phyloP scores from a whole-genome alignment of 2,329 filamentous ascomycete species.

The Cladosporium sp. region DNA sequence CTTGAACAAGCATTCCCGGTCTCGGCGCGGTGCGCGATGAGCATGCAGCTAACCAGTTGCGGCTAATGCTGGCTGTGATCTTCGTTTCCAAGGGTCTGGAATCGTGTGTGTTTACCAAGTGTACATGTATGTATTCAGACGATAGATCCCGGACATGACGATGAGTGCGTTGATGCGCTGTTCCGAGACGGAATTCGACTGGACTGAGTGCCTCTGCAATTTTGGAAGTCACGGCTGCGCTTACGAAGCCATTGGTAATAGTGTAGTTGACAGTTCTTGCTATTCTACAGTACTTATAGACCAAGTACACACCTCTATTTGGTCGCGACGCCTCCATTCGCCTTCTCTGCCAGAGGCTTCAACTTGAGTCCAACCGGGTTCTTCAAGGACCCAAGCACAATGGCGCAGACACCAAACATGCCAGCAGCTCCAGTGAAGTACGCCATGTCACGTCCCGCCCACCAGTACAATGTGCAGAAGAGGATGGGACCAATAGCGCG shows the following conservation, averaged over 20 bases:
- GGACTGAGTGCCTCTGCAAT: not conserved
- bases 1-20: not conserved
- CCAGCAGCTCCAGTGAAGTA: conserved; percentile 79
- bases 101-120: not conserved
- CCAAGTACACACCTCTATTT: not conserved
- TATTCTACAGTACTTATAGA: not conserved
- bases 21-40: conserved; percentile 1
- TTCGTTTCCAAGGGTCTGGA: not conserved
- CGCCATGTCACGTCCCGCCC: conserved; percentile 85
- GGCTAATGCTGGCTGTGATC: not conserved
- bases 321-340: not conserved
- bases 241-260: not conserved
- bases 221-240: not conserved
- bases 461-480: conserved; percentile 98
- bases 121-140: not conserved
- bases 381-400: conserved; percentile 72
- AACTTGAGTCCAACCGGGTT: conserved; percentile 50
- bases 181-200: not conserved
- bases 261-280: not conserved
- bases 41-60: not conserved
- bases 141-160: not conserved
- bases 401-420: conserved; percentile 70
- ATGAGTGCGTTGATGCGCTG: not conserved
- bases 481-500: conserved; percentile 82
- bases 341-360: conserved; percentile 9